Conservation (phyloP, 805 yeast species). For the Lachancea quebecensis region DNA sequence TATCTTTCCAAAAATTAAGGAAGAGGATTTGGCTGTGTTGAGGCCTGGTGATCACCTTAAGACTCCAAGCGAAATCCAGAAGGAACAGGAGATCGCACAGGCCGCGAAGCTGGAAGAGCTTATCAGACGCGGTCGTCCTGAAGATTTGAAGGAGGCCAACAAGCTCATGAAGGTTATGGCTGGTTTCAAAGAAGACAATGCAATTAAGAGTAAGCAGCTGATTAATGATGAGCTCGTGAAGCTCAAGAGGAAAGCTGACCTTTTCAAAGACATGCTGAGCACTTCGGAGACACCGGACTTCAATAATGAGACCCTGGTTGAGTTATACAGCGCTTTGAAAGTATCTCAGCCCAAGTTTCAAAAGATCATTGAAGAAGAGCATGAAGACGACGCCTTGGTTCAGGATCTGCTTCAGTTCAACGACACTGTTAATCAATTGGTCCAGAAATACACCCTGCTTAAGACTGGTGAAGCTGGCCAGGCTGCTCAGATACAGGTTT, state of each 20-base stretch:
- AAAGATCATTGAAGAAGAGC: conserved; percentile 76
- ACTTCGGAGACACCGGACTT: conserved; percentile 36
- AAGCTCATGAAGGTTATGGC: conserved; percentile 97
- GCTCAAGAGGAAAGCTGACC: conserved; percentile 76
- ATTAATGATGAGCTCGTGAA: conserved; percentile 79
- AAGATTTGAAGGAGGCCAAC: conserved; percentile 92
- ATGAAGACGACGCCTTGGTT: conserved; percentile 60
- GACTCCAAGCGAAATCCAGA: conserved; percentile 82
- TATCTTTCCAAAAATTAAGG: conserved; percentile 82
- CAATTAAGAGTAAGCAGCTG: conserved; percentile 58
- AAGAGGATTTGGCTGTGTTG: conserved; percentile 87
- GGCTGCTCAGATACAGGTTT: conserved; percentile 44
- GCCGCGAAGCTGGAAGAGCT: conserved; percentile 93
- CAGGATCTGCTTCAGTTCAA: conserved; percentile 59
- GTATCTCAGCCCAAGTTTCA: conserved; percentile 82
- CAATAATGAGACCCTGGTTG: conserved; percentile 62
- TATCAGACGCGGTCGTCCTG: conserved; percentile 91
- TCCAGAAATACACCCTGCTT: conserved; percentile 59
- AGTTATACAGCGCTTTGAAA: conserved; percentile 70
- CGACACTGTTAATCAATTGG: conserved; percentile 64
- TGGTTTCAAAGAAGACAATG: conserved; percentile 83
- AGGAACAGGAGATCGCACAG: conserved; percentile 88
- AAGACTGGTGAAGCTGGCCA: conserved; percentile 54
- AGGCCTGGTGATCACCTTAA: conserved; percentile 83
- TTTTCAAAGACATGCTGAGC: conserved; percentile 79